Conservation (phyloP, 805 yeast species). For the Debaryomyces prosopidis region DNA sequence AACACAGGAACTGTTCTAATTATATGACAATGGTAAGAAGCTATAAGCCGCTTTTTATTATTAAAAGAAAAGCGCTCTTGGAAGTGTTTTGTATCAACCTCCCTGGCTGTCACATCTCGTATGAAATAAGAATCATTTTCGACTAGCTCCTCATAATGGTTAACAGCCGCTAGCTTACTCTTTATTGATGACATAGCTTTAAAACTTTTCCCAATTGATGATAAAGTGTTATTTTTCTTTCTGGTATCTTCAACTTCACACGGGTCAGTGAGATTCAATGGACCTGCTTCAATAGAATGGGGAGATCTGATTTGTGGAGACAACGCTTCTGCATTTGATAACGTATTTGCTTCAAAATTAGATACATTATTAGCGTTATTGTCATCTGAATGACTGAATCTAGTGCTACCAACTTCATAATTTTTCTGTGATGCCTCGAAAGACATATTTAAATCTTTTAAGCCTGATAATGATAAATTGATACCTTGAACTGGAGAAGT, state of each 20-base stretch:
- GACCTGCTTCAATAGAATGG: constrained; percentile 10
- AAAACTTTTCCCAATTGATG: constrained; percentile 23
- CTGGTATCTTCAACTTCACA: constrained; percentile 17
- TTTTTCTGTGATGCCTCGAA: constrained; percentile 28
- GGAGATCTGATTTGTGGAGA: neutral
- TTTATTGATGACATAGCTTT: constrained; percentile 31
- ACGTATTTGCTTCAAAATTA: neutral
- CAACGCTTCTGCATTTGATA: neutral
- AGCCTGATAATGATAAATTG: constrained; percentile 30
- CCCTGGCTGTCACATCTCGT: constrained; percentile 42
- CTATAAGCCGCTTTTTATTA: constrained; percentile 49
- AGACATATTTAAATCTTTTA: constrained; percentile 33
- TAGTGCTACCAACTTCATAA: constrained; percentile 24
- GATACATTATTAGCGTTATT: neutral
- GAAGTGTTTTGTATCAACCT: constrained; percentile 57
- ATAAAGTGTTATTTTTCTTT: constrained; percentile 14
- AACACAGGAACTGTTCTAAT: constrained; percentile 74
- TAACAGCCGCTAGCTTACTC: constrained; percentile 58
- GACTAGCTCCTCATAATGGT: constrained; percentile 53
- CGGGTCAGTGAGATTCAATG: constrained; percentile 29
- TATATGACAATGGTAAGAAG: constrained; percentile 71
- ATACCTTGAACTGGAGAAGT: constrained; percentile 8
- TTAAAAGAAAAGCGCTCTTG: constrained; percentile 65
- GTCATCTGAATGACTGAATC: constrained; percentile 16
- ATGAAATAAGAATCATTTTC: constrained; percentile 52